Evolutionary conservation across 2,329 filamentous ascomycete species (phyloP).

Genomic region (Furcasterigmium furcatum): DNA sequence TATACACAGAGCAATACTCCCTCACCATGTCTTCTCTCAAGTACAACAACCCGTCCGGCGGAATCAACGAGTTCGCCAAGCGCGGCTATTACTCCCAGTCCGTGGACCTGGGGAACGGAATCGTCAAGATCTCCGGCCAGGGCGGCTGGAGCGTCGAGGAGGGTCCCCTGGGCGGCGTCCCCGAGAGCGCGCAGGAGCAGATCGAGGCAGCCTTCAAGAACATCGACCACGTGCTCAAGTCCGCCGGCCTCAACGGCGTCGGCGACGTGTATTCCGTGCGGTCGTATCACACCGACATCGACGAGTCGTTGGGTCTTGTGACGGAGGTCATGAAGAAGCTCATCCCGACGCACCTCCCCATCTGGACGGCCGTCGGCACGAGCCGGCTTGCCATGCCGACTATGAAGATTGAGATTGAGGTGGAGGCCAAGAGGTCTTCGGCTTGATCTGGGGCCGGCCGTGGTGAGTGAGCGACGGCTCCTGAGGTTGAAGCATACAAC

Average conservation of each 20-base stretch:
- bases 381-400: not conserved
- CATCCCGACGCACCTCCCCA: slow-evolving; percentile 2
- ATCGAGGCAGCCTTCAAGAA: slow-evolving; percentile 15
- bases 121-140: slow-evolving; percentile 19
- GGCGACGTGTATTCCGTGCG: slow-evolving; percentile 21
- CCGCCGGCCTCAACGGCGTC: slow-evolving; percentile 18
- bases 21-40: slow-evolving; percentile 1
- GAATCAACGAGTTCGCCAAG: not conserved
- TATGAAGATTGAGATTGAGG: slow-evolving; percentile 6
- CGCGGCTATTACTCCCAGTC: slow-evolving; percentile 18
- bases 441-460: not conserved
- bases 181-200: slow-evolving; percentile 7
- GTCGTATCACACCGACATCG: slow-evolving; percentile 18
- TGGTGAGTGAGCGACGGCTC: no score
- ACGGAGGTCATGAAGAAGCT: not conserved
- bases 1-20: not conserved
- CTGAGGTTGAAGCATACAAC: no score
- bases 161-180: slow-evolving; percentile 9
- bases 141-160: slow-evolving; percentile 14
- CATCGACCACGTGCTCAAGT: slow-evolving; percentile 17
- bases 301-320: slow-evolving; percentile 5
- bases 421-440: slow-evolving; percentile 2
- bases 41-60: slow-evolving; percentile 2
- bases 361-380: slow-evolving; percentile 4
- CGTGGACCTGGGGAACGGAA: slow-evolving; percentile 15